Evolutionary conservation across 129 eudicot genomes (phyloP), one percentile per base, ranked within the genome.

Genomic region (Artemisia annua): DNA sequence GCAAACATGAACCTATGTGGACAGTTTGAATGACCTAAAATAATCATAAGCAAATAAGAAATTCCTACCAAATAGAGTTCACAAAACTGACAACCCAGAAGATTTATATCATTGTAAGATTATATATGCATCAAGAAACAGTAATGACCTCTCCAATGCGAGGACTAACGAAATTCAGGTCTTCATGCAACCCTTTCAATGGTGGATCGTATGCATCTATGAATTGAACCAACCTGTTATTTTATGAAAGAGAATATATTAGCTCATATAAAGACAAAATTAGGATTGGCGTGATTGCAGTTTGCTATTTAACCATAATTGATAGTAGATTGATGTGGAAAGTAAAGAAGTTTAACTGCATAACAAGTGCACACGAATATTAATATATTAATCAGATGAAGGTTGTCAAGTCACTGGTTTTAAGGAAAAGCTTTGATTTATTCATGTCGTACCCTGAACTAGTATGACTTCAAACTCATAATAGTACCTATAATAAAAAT

Each of bases 151-250:
- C 99, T 77, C 99, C 99, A 74, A 95, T 91, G 61, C 99, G 89
- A 81, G 99, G 99, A 78, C 99, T 95, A 79, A 95, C 99, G 65
- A 95, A 95, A 82, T 88, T 91, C 72, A 95, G 81, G 83, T 95
- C 99, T 81, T 90, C 99, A 68, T 91, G 99, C 57, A 95, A 80
- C 75, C 99, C 99, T 81, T 95, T 95, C 79, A 95, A 74, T 32
- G 97, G 94, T 64, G 95, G 96, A 85, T 94, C 97, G 50, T 90
- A 94, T 16, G 97, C 85, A 74, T 90, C 99, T 60, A 94, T 85
- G 73, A 88, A 94, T 50, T 94, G 97, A 82, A 94, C 85, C 75
- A 94, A 79, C 86, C 98, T 93, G 84, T 73, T 43, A 83, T 52
- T 70, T 54, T 75, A 74, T 39, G 20, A 64, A 53, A 73, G 39